These are phyloP conservation scores for Panaeolus cyanescens DNA, from an alignment of 768 basidiomycete species.

Conservation along the genomic window DNA sequence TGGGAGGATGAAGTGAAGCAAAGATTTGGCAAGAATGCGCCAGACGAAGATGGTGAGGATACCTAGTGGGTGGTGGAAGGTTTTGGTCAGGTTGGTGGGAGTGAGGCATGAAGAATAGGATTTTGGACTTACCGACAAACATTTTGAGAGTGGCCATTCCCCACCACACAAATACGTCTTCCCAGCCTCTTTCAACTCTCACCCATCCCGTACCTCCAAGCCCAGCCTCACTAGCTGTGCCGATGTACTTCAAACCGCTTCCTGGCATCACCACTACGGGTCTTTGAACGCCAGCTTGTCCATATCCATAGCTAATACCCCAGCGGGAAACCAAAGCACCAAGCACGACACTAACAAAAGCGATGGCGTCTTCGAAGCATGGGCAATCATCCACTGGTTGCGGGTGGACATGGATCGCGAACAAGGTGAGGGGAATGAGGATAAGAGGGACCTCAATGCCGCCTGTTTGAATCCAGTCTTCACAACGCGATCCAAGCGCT, in stretches of 20 bases:
- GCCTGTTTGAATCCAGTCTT: slow-evolving; percentile 35
- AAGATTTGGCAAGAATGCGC: slow-evolving; percentile 84
- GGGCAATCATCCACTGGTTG: slow-evolving; percentile 97
- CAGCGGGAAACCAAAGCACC: slow-evolving; percentile 76
- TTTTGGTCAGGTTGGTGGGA: background rate
- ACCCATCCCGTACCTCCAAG: slow-evolving; percentile 25
- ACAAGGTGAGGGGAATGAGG: slow-evolving; percentile 61
- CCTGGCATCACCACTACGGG: slow-evolving; percentile 55
- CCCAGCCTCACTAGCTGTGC: background rate
- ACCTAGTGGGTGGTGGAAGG: slow-evolving; percentile 40
- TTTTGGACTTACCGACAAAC: slow-evolving; percentile 35
- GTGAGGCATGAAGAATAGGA: background rate
- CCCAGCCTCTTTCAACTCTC: slow-evolving; percentile 35
- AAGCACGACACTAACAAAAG: slow-evolving; percentile 81
- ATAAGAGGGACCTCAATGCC: slow-evolving; percentile 62
- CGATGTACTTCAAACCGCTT: slow-evolving; percentile 42
- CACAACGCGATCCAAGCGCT: slow-evolving; percentile 33
- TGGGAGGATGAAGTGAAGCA: slow-evolving; percentile 74
- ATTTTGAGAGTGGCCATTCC: slow-evolving; percentile 47
- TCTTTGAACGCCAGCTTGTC: slow-evolving; percentile 26
- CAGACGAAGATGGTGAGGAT: slow-evolving; percentile 81
- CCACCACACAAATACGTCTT: slow-evolving; percentile 49
- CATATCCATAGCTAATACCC: slow-evolving; percentile 49
- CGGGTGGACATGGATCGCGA: slow-evolving; percentile 86
- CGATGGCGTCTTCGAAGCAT: slow-evolving; percentile 97